Evolutionary conservation across 768 basidiomycete species (phyloP).

Genomic region (Russula virescens): DNA sequence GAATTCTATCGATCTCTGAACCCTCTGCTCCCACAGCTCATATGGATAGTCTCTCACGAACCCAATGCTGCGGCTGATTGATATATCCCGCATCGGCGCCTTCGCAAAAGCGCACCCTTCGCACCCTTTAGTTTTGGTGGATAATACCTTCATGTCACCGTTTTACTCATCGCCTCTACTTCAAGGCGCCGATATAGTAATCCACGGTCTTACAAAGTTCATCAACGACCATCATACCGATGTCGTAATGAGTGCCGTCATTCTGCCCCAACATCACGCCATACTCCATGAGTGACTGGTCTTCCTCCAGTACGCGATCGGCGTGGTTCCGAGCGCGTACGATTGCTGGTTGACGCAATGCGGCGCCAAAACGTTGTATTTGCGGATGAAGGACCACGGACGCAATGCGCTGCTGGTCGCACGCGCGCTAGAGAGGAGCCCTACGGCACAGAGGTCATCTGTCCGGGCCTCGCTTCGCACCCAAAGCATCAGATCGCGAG

Average conservation of each 20-base stretch:
- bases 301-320: constrained; percentile 88
- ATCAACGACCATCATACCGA: constrained; percentile 93
- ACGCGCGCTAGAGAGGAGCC: constrained; percentile 46
- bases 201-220: constrained; percentile 87
- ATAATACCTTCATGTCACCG: constrained; percentile 93
- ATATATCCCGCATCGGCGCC: constrained; percentile 63
- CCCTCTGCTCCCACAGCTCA: constrained; percentile 46
- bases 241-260: constrained; percentile 82
- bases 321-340: constrained; percentile 77
- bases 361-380: constrained; percentile 84
- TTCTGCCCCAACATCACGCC: constrained; percentile 54
- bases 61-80: constrained; percentile 83
- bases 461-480: constrained; percentile 73
- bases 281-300: constrained; percentile 52
- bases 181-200: constrained; percentile 77
- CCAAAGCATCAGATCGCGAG: constrained; percentile 65
- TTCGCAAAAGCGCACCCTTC: constrained; percentile 60
- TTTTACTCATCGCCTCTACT: constrained; percentile 86
- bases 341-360: constrained; percentile 90
- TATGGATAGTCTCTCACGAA: constrained; percentile 95
- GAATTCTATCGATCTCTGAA: not conserved
- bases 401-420: constrained; percentile 77
- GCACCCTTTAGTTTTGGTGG: constrained; percentile 76
- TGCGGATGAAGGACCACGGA: constrained; percentile 86
- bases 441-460: constrained; percentile 75